phyloP scores from a whole-genome alignment of 768 basidiomycete genomes.

The Panaeolus papilionaceus region DNA sequence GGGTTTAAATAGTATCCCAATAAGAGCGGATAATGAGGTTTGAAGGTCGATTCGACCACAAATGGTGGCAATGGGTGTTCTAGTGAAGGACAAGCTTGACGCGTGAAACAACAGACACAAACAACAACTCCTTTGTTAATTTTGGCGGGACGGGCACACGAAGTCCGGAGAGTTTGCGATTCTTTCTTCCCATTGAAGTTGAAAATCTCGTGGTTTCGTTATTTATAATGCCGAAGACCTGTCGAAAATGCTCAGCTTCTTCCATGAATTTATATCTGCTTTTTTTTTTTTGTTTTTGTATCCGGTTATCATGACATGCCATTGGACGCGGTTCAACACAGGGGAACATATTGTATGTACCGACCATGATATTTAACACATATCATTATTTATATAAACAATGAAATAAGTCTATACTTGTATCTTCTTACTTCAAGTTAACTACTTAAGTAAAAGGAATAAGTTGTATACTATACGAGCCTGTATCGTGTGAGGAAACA shows the following conservation, averaged over 20 bases:
- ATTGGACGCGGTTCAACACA: too few species aligned
- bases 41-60: neutral
- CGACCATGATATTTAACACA: too few species aligned
- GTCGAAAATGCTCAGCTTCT: too few species aligned
- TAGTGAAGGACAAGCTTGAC: slow-evolving; percentile 18
- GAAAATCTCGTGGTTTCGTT: neutral
- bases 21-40: neutral
- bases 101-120: slow-evolving; percentile 18
- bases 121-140: slow-evolving; percentile 9
- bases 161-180: neutral
- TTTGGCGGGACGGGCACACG: neutral
- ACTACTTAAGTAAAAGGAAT: too few species aligned
- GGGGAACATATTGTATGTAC: too few species aligned
- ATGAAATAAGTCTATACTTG: too few species aligned
- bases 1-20: neutral
- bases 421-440: too few species aligned
- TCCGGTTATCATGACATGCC: too few species aligned
- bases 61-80: slow-evolving; percentile 19
- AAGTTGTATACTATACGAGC: too few species aligned
- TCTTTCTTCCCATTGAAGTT: neutral
- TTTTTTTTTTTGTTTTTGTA: too few species aligned
- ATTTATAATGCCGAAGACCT: neutral
- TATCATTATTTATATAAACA: too few species aligned
- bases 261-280: too few species aligned
- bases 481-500: slow-evolving; percentile 6